Percentiles rank a stretch among this genome's conserved stretches.
Conservation (phyloP, 768 basidiomycete species). For the Pulveroboletus frians region DNA sequence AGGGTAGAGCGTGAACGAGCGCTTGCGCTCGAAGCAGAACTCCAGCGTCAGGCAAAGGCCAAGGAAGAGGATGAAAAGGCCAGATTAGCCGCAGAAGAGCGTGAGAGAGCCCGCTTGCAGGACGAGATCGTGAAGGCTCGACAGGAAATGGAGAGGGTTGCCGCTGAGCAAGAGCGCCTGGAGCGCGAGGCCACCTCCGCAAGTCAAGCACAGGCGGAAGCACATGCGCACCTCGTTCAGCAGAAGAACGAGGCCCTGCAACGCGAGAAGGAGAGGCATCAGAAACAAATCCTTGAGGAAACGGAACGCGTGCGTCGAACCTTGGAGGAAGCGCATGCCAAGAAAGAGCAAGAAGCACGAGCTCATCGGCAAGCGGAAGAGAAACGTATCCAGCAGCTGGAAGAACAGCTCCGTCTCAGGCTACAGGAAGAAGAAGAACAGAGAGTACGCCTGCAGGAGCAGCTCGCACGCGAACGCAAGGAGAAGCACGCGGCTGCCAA, state of each 20-base stretch:
- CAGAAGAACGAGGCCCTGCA: conserved; percentile 18
- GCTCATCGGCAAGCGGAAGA: conserved; percentile 21
- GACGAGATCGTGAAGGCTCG: conserved; percentile 25
- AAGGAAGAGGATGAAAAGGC: conserved; percentile 24
- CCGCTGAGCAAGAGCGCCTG: conserved; percentile 23
- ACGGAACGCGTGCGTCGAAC: conserved; percentile 21
- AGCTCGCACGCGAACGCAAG: conserved; percentile 22
- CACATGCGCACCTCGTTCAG: conserved; percentile 21
- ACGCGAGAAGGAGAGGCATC: conserved; percentile 23
- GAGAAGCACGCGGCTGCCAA: conserved; percentile 12
- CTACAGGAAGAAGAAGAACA: conserved; percentile 29
- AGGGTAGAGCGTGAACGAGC: conserved; percentile 27
- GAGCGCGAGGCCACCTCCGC: conserved; percentile 22
- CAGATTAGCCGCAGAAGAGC: conserved; percentile 22
- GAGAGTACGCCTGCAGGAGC: conserved; percentile 21
- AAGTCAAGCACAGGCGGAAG: conserved; percentile 25
- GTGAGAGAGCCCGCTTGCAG: conserved; percentile 27
- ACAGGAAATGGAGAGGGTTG: conserved; percentile 21
- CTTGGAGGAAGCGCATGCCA: conserved; percentile 23
- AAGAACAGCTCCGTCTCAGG: conserved; percentile 25
- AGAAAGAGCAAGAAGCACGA: conserved; percentile 22
- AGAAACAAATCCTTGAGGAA: conserved; percentile 24
- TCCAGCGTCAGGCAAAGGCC: conserved; percentile 23
- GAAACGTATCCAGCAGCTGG: conserved; percentile 20
- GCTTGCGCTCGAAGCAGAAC: conserved; percentile 26